Conservation (phyloP, 2,329 filamentous ascomycete genomes). For the Fusarium cicatricum region DNA sequence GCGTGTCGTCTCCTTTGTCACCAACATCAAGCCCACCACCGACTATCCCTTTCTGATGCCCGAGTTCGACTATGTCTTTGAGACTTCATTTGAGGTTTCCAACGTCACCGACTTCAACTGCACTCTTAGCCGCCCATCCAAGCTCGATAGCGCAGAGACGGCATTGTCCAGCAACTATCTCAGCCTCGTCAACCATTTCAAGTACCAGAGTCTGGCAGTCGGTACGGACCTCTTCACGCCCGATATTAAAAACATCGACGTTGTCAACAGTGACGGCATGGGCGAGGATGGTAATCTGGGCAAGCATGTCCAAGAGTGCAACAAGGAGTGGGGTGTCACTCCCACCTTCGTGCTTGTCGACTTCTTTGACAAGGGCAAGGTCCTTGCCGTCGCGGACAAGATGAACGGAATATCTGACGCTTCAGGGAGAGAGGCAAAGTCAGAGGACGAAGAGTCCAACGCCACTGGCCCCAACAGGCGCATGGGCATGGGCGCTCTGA, state of each 20-base stretch:
- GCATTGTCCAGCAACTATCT: slow-evolving; percentile 69
- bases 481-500: slow-evolving; percentile 50
- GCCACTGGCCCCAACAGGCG: slow-evolving; percentile 30
- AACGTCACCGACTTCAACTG: slow-evolving; percentile 74
- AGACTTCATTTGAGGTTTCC: slow-evolving; percentile 74
- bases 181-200: slow-evolving; percentile 83
- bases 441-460: slow-evolving; percentile 22
- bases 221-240: slow-evolving; percentile 63
- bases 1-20: slow-evolving; percentile 74
- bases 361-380: slow-evolving; percentile 77
- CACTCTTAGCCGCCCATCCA: slow-evolving; percentile 70
- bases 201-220: slow-evolving; percentile 64
- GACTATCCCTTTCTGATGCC: slow-evolving; percentile 66
- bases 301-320: slow-evolving; percentile 62
- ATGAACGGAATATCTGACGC: slow-evolving; percentile 65
- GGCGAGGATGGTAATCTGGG: slow-evolving; percentile 62
- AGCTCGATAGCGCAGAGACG: slow-evolving; percentile 55
- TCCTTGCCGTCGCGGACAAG: slow-evolving; percentile 73
- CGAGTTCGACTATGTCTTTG: slow-evolving; percentile 74
- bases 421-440: slow-evolving; percentile 45
- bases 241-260: slow-evolving; percentile 65
- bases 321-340: slow-evolving; percentile 63
- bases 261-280: slow-evolving; percentile 71
- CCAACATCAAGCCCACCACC: slow-evolving; percentile 56
- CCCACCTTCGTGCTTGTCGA: slow-evolving; percentile 83